Conservation (phyloP, 2,329 filamentous ascomycete species). For the Monosporascus sp. region DNA sequence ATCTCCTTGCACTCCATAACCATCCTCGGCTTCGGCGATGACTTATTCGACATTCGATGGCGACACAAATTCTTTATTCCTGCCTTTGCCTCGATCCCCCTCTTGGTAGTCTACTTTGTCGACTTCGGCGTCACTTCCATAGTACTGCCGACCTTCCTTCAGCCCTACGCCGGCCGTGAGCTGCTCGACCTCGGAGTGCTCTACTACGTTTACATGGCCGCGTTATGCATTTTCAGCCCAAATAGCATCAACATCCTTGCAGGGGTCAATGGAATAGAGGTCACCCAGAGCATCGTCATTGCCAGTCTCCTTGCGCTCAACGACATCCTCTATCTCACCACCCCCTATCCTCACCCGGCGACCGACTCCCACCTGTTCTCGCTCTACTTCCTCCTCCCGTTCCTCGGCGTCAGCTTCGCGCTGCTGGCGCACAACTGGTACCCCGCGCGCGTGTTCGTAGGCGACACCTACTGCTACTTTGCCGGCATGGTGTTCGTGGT, state of each 20-base stretch:
- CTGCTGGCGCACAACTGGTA: conserved; percentile 93
- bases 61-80: conserved; percentile 98
- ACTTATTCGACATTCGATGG: conserved; percentile 97
- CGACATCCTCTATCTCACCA: conserved; percentile 80
- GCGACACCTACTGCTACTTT: conserved; percentile 99
- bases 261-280: conserved; percentile 97
- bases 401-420: conserved; percentile 85
- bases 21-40: conserved; percentile 88
- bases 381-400: conserved; percentile 88
- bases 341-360: conserved; percentile 82
- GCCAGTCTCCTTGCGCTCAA: conserved; percentile 79
- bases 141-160: conserved; percentile 80
- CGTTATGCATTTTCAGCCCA: conserved; percentile 92
- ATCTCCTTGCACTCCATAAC: conserved; percentile 87
- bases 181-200: conserved; percentile 75
- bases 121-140: conserved; percentile 97
- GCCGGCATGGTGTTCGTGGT: conserved; percentile 98
- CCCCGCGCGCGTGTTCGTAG: conserved; percentile 90
- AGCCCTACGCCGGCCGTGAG: conserved; percentile 71
- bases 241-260: conserved; percentile 99
- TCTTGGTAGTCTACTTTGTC: conserved; percentile 96
- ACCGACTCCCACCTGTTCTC: conserved; percentile 96
- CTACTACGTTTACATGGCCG: conserved; percentile 97
- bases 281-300: conserved; percentile 88
- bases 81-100: conserved; percentile 84